Evolutionary conservation across 2,329 filamentous ascomycete species (phyloP).

Genomic region (Monilinia vaccinii-corymbosi): DNA sequence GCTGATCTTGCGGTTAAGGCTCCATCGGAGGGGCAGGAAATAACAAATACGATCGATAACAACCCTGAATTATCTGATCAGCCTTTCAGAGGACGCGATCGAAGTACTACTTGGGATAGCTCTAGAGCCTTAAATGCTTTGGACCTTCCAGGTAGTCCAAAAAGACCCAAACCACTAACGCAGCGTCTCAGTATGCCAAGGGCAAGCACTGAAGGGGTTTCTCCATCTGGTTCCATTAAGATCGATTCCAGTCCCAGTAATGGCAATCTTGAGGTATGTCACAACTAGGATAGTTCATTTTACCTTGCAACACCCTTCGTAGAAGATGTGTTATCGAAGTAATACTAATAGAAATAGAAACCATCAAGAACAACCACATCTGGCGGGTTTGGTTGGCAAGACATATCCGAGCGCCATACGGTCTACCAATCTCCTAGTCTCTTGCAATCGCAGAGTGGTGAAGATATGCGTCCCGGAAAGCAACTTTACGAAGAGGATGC

Average conservation of each 20-base stretch:
- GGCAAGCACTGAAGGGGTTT: background rate
- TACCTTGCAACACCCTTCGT: background rate
- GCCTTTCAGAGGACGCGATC: slow-evolving; percentile 9
- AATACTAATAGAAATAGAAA: slow-evolving; percentile 6
- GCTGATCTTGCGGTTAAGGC: background rate
- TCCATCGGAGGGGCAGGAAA: background rate
- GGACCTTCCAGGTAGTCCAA: background rate
- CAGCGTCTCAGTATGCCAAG: slow-evolving; percentile 1
- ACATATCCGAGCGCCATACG: slow-evolving; percentile 12
- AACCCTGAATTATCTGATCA: background rate
- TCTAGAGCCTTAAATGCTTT: slow-evolving; percentile 5
- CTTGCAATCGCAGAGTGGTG: background rate
- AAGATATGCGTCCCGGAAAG: background rate
- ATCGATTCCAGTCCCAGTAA: background rate
- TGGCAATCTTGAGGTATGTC: slow-evolving; percentile 5
- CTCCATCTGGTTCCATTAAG: background rate
- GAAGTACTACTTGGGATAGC: slow-evolving; percentile 9
- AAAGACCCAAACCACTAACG: background rate
- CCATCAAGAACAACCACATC: slow-evolving; percentile 6
- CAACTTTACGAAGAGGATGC: slow-evolving; percentile 7
- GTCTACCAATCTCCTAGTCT: background rate
- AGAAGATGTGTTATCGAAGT: background rate
- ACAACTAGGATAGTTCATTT: background rate
- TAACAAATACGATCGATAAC: background rate
- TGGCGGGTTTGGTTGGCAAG: slow-evolving; percentile 18